Percentiles rank a stretch among this genome's conserved stretches.
Conservation (phyloP, 257 asterid species). For the Solanum pinnatisectum region DNA sequence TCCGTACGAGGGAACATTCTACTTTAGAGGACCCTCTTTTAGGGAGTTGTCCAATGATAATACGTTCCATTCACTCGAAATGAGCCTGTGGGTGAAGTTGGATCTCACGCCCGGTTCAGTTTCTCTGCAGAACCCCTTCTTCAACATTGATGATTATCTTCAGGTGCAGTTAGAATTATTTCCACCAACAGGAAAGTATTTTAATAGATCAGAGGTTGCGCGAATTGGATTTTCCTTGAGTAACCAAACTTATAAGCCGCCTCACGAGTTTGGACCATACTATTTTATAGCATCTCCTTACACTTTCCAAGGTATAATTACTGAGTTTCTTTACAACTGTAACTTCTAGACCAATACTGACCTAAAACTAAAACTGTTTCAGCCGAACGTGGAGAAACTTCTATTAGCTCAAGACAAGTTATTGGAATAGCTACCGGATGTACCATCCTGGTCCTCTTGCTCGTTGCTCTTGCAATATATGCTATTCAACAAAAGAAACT, state of each 20-base stretch:
- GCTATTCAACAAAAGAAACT: slow-evolving; percentile 70
- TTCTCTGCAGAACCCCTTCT: slow-evolving; percentile 73
- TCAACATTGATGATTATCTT: slow-evolving; percentile 77
- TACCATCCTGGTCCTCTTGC: slow-evolving; percentile 45
- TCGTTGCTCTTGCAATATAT: slow-evolving; percentile 53
- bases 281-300: slow-evolving; percentile 73
- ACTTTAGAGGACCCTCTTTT: slow-evolving; percentile 83
- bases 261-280: slow-evolving; percentile 84
- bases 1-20: slow-evolving; percentile 80
- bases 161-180: slow-evolving; percentile 74
- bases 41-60: slow-evolving; percentile 74
- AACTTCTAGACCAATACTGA: background rate
- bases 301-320: slow-evolving; percentile 43
- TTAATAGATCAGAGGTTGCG: slow-evolving; percentile 65
- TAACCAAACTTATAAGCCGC: slow-evolving; percentile 92
- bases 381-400: slow-evolving; percentile 36
- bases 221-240: slow-evolving; percentile 71
- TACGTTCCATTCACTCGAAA: slow-evolving; percentile 68
- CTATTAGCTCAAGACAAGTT: slow-evolving; percentile 38
- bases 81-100: slow-evolving; percentile 84
- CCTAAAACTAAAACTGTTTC: slow-evolving; percentile 5
- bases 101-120: slow-evolving; percentile 75
- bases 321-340: background rate
- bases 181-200: slow-evolving; percentile 54
- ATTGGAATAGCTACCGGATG: slow-evolving; percentile 72